These are phyloP conservation scores for Penicillium roqueforti DNA, from an alignment of 495 filamentous ascomycete genomes.

Conservation along the genomic window DNA sequence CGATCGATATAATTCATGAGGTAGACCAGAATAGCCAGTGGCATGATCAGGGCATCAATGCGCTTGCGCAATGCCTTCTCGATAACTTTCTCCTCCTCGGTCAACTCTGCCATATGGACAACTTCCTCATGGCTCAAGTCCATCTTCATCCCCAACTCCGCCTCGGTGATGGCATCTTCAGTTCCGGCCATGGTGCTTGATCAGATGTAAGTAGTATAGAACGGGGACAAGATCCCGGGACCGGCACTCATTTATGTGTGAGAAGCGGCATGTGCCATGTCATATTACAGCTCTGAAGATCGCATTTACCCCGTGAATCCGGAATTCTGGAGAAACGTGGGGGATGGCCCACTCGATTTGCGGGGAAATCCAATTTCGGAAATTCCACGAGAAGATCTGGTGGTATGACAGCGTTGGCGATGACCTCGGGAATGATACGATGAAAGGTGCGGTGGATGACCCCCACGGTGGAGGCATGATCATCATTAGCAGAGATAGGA, in stretches of 20 bases:
- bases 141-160: conserved; percentile 39
- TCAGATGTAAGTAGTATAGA: background rate
- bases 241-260: conserved; percentile 2
- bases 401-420: background rate
- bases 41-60: conserved; percentile 54
- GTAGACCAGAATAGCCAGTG: conserved; percentile 52
- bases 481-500: background rate
- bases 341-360: conserved; percentile 6
- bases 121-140: conserved; percentile 42
- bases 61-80: conserved; percentile 46
- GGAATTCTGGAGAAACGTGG: conserved; percentile 9
- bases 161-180: conserved; percentile 28
- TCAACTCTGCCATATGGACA: conserved; percentile 35
- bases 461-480: conserved; percentile 2
- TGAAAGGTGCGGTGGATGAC: background rate
- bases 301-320: conserved; percentile 4
- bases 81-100: conserved; percentile 41
- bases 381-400: background rate
- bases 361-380: conserved; percentile 5
- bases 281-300: background rate
- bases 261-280: conserved; percentile 1
- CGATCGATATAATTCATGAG: conserved; percentile 57
- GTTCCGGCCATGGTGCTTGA: conserved; percentile 14
- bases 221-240: background rate
- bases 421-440: conserved; percentile 2